These are phyloP conservation scores for Colletotrichum sp. DNA, from an alignment of 2,329 filamentous ascomycete genomes.

Conservation along the genomic window DNA sequence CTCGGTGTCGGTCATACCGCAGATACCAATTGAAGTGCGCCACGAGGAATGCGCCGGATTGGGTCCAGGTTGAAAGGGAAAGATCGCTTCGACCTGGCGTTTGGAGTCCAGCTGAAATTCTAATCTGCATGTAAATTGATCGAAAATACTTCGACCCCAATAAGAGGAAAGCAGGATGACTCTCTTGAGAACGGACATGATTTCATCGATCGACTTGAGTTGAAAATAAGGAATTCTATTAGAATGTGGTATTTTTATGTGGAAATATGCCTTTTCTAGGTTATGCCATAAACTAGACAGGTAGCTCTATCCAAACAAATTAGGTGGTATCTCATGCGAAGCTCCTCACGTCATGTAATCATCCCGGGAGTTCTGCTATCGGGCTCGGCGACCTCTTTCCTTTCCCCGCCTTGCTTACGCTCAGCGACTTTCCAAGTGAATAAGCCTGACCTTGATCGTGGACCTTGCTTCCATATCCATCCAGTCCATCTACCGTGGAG, in stretches of 20 bases:
- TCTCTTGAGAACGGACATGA: too few relatives aligned
- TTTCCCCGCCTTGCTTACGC: background rate
- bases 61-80: background rate
- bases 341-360: background rate
- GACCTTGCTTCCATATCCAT: background rate
- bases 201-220: background rate
- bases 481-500: background rate
- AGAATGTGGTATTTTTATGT: background rate
- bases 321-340: background rate
- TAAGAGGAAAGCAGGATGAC: too few relatives aligned
- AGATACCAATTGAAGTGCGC: background rate
- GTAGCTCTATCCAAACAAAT: background rate
- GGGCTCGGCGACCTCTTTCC: background rate
- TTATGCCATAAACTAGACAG: background rate
- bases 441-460: background rate
- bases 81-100: background rate
- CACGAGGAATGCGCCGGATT: background rate
- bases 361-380: slow-evolving; percentile 25
- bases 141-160: too few relatives aligned
- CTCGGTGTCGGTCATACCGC: background rate
- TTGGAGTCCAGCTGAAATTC: background rate
- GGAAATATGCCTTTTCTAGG: background rate
- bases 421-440: background rate
- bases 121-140: background rate
- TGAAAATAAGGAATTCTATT: background rate